These are phyloP conservation scores for Phytophthora multivora DNA, from an alignment of 352 stramenopile genomes.

Conservation along the genomic window DNA sequence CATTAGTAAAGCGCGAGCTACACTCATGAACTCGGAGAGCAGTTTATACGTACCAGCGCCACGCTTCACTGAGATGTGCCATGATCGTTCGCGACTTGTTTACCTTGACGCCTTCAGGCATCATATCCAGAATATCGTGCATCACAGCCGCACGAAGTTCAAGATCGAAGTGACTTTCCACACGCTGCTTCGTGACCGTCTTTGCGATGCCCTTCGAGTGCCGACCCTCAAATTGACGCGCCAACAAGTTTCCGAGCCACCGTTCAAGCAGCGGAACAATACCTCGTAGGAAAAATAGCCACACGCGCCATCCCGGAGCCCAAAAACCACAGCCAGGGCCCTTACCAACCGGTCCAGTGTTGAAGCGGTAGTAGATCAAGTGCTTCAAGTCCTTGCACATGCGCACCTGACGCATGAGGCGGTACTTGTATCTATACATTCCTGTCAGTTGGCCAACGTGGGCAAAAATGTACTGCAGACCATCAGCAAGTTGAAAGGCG, in stretches of 20 bases:
- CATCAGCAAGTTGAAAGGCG: slow-evolving; percentile 99
- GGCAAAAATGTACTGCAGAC: slow-evolving; percentile 99
- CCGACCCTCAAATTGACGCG: slow-evolving; percentile 99
- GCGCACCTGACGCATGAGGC: slow-evolving; percentile 96
- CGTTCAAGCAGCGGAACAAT: slow-evolving; percentile 98
- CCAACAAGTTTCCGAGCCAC: slow-evolving; percentile 99
- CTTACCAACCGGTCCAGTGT: slow-evolving; percentile 99
- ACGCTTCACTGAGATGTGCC: slow-evolving; percentile 98
- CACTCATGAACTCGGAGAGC: background rate
- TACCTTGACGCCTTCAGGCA: slow-evolving; percentile 99
- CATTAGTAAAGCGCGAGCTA: slow-evolving; percentile 6
- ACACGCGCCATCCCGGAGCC: slow-evolving; percentile 99
- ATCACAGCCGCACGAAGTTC: slow-evolving; percentile 99
- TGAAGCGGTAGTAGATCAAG: slow-evolving; percentile 99
- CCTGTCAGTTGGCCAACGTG: slow-evolving; percentile 99
- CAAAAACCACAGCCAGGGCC: slow-evolving; percentile 99
- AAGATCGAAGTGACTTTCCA: slow-evolving; percentile 99
- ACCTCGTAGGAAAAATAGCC: slow-evolving; percentile 99
- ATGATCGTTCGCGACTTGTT: slow-evolving; percentile 99
- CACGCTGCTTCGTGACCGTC: slow-evolving; percentile 99
- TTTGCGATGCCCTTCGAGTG: slow-evolving; percentile 99
- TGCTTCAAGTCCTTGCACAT: slow-evolving; percentile 99
- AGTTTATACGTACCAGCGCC: slow-evolving; percentile 80
- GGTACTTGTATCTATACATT: slow-evolving; percentile 99
- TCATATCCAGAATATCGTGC: slow-evolving; percentile 99